Percentiles rank a stretch among this genome's conserved stretches.
These are phyloP conservation scores for Salix purpurea DNA, from an alignment of 345 rosid species.

Conservation along the genomic window DNA sequence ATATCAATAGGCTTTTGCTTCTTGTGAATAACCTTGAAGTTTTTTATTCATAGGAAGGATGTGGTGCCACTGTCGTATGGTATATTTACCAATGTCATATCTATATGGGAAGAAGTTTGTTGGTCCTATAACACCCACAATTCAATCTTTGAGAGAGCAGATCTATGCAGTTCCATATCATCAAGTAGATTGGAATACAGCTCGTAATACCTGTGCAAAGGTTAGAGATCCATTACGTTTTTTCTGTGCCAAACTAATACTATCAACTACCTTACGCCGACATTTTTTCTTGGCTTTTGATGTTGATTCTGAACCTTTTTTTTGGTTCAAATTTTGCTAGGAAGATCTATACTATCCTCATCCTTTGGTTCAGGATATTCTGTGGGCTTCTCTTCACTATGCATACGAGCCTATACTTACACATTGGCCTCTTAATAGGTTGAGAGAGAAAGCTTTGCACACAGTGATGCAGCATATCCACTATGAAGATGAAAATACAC, in stretches of 20 bases:
- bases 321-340: conserved; percentile 27
- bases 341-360: conserved; percentile 97
- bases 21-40: too few relatives aligned
- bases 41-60: conserved; percentile 63
- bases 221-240: conserved; percentile 18
- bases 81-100: conserved; percentile 95
- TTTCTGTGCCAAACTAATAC: too few relatives aligned
- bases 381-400: conserved; percentile 72
- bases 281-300: too few relatives aligned
- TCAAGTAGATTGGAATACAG: conserved; percentile 78
- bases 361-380: conserved; percentile 78
- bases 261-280: too few relatives aligned
- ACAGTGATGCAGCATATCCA: conserved; percentile 66
- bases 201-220: conserved; percentile 87
- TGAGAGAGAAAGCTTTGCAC: conserved; percentile 71
- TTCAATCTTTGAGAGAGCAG: conserved; percentile 84
- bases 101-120: conserved; percentile 91
- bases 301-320: background rate
- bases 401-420: conserved; percentile 63
- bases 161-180: conserved; percentile 72
- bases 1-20: too few relatives aligned
- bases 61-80: conserved; percentile 99
- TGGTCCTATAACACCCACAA: conserved; percentile 81
- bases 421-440: conserved; percentile 74
- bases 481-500: conserved; percentile 86